A percentile compares a stretch with the other conserved stretches of the same genome.
phyloP scores from a whole-genome alignment of 768 basidiomycete genomes.

The Hemileccinum impolitum region DNA sequence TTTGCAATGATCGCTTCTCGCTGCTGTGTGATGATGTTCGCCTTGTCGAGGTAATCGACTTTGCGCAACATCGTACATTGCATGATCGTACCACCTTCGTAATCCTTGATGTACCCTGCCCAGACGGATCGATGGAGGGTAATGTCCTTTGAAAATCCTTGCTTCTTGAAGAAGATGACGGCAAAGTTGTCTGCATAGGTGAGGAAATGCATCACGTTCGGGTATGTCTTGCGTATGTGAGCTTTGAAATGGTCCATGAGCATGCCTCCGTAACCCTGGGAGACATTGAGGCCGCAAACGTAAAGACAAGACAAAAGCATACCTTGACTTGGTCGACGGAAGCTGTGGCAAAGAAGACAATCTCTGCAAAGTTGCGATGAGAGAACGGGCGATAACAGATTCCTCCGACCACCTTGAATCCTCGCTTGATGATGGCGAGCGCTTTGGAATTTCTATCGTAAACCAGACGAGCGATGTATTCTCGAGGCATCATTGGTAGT shows the following conservation, averaged over 20 bases:
- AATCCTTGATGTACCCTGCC: constrained; percentile 99
- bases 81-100: constrained; percentile 99
- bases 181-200: constrained; percentile 99
- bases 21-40: constrained; percentile 71
- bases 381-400: constrained; percentile 97
- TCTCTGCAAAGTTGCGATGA: constrained; percentile 93
- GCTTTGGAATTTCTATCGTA: constrained; percentile 90
- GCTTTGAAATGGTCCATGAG: constrained; percentile 98
- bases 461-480: constrained; percentile 95
- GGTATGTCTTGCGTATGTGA: constrained; percentile 79
- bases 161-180: constrained; percentile 98
- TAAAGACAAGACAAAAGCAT: constrained; percentile 12
- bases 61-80: constrained; percentile 94
- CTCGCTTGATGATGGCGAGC: constrained; percentile 92
- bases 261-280: constrained; percentile 94
- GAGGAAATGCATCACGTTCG: constrained; percentile 89
- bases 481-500: constrained; percentile 97
- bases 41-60: constrained; percentile 84
- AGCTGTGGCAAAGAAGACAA: constrained; percentile 97
- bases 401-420: constrained; percentile 94
- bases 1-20: constrained; percentile 87
- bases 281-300: constrained; percentile 1
- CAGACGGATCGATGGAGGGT: constrained; percentile 86
- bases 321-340: constrained; percentile 98
- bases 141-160: constrained; percentile 98